phyloP scores from a whole-genome alignment of 495 filamentous ascomycete genomes.

The Penicillium paxilli region DNA sequence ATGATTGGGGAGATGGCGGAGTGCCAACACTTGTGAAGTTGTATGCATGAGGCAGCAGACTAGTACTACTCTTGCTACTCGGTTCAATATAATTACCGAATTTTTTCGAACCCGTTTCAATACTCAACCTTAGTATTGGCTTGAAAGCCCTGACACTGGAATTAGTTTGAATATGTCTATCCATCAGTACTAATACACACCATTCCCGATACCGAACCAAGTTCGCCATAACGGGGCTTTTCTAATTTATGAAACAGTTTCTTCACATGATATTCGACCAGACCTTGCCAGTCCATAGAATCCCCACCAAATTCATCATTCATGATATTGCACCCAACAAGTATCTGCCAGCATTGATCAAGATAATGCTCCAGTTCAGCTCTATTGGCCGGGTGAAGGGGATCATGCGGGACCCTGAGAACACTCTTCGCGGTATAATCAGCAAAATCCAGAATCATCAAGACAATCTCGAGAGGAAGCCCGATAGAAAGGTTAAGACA shows the following conservation, averaged over 20 bases:
- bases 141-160: too few species aligned
- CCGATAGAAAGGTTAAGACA: not conserved
- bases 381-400: constrained; percentile 12
- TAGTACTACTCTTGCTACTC: too few species aligned
- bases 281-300: constrained; percentile 1
- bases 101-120: too few species aligned
- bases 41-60: too few species aligned
- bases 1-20: too few species aligned
- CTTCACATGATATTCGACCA: not conserved
- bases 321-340: constrained; percentile 9
- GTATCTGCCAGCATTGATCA: constrained; percentile 12
- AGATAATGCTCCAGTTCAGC: constrained; percentile 2
- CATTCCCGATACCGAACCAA: constrained; percentile 1
- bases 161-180: too few species aligned
- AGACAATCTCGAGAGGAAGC: too few species aligned
- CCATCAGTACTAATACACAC: not conserved
- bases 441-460: too few species aligned
- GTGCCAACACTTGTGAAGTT: too few species aligned
- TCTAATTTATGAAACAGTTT: not conserved
- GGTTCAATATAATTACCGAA: too few species aligned
- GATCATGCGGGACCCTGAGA: constrained; percentile 12
- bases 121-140: too few species aligned
- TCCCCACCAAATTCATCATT: not conserved
- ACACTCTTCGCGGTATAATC: constrained; percentile 8
- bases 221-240: not conserved